Conservation (phyloP, 1,139 yeast genomes). For the Kazachstania sp. region DNA sequence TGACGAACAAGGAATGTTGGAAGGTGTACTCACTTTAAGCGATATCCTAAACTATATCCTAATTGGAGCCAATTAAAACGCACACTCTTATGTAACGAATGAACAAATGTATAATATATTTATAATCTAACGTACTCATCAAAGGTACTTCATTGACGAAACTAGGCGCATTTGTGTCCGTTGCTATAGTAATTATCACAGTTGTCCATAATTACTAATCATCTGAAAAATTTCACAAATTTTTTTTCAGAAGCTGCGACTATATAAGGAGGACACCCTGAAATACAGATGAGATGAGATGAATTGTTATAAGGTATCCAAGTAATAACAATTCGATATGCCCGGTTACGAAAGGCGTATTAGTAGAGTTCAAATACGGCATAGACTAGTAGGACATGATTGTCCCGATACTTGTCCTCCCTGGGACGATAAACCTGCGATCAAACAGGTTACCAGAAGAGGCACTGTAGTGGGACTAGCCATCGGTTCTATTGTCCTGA, state of each 20-base stretch:
- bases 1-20: slow-evolving; percentile 65
- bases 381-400: background rate
- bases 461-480: slow-evolving; percentile 64
- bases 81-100: too few relatives aligned
- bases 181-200: too few relatives aligned
- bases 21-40: slow-evolving; percentile 83
- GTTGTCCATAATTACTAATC: too few relatives aligned
- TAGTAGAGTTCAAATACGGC: background rate
- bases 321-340: too few relatives aligned
- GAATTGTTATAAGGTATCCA: too few relatives aligned
- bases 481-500: slow-evolving; percentile 72
- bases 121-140: background rate
- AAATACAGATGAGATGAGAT: too few relatives aligned
- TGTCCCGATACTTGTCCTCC: slow-evolving; percentile 2
- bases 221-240: too few relatives aligned
- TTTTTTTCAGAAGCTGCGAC: too few relatives aligned
- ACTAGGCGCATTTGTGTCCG: too few relatives aligned
- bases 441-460: slow-evolving; percentile 56
- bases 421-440: slow-evolving; percentile 33
- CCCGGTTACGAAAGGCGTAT: background rate
- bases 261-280: too few relatives aligned
- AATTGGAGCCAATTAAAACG: slow-evolving; percentile 44
- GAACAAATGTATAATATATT: too few relatives aligned
- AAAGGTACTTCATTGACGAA: background rate
- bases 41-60: slow-evolving; percentile 82